Evolutionary conservation across 148 eudicot genomes (phyloP), one percentile per base, ranked within the genome.

Genomic region (Selenicereus undatus): DNA sequence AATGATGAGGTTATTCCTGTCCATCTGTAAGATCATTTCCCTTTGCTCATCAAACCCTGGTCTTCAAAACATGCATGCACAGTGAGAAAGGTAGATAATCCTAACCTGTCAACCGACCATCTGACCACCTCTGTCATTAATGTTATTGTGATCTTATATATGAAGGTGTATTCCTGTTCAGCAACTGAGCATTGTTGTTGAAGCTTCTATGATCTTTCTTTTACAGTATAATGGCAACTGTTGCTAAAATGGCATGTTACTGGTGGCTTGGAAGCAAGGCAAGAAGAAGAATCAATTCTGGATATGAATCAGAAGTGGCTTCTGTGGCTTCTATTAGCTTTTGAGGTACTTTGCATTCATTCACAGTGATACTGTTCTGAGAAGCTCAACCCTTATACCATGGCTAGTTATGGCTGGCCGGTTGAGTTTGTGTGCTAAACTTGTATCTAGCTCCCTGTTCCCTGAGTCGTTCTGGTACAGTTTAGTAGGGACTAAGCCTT

Each of bases 211-310:
- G 56, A 2, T 2, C 30, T 21, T 14, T 36, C 20, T 24, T 36
- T 73, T 16, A 42, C 78, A 65, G 73, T 3, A n/a, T 73, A 78
- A 78, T 20, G 64, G 16, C 74, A 36, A 18, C 36, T 82, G 21
- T 71, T 51, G 24, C 82, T 73, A 78, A 73, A 83, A 76, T 74
- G 32, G 74, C 11, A 29, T 58, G 58, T 66, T 72, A 43, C 3
- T 29, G 62, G 77, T 71, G 72, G 74, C 66, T 76, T 52, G 13
- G 45, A 65, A 81, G 83, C 74, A 80, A 42, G 79, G 36, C 52
- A 66, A 70, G 65, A 29, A 51, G 52, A 22, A 21, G 80, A 52
- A 66, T 66, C 58, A 35, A 17, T 73, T 45, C 21, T 73, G 54
- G 32, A 78, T 62, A 69, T 79, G 32, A 21, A 26, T 48, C 1